Conservation (phyloP, 2,329 filamentous ascomycete genomes). For the Scolecobasidium constrictum region DNA sequence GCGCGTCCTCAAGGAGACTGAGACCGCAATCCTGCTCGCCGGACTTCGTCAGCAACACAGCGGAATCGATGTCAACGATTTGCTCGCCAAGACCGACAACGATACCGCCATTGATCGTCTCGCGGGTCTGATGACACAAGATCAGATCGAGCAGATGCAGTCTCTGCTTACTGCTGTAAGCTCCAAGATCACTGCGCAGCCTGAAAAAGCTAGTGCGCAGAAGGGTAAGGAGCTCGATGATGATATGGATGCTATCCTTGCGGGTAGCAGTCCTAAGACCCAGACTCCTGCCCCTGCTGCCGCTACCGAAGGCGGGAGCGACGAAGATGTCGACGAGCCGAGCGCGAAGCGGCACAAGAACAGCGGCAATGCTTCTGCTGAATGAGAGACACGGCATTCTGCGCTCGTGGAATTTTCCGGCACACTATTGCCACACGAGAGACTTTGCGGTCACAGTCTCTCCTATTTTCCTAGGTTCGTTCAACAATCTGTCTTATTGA, state of each 20-base stretch:
- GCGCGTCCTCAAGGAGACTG: background rate
- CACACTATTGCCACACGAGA: no score
- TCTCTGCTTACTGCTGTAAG: background rate
- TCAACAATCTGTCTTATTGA: no score
- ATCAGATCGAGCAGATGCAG: constrained; percentile 1
- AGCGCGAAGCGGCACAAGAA: background rate
- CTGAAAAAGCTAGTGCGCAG: background rate
- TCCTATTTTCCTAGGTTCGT: no score
- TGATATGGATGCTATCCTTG: constrained; percentile 1
- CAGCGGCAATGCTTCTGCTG: no score
- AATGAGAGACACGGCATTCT: no score
- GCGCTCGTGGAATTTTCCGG: no score
- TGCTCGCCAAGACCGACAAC: background rate
- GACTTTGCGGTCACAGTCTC: no score
- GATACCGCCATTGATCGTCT: background rate
- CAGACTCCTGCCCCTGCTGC: background rate
- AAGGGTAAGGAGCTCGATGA: background rate
- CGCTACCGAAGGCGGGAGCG: background rate
- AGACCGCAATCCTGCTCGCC: background rate
- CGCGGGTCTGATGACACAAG: background rate
- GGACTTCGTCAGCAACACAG: background rate
- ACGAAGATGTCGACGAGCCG: background rate
- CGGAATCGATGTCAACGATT: background rate
- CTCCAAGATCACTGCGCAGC: background rate
- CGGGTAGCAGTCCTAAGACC: background rate